These are phyloP conservation scores for Oryza meridionalis DNA, from an alignment of 176 grass and related monocot species.

Conservation along the genomic window DNA sequence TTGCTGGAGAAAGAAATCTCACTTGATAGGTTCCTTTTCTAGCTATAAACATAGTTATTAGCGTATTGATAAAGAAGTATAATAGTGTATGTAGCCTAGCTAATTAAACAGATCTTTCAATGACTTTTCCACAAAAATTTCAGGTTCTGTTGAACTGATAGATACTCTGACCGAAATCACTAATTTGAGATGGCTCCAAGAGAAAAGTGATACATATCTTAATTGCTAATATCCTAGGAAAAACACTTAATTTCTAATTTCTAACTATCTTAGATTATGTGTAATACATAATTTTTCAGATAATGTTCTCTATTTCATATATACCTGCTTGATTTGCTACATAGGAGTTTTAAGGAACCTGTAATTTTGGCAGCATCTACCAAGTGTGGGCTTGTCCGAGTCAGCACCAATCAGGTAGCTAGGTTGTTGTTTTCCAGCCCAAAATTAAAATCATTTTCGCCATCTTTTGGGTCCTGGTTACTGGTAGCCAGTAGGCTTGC, in stretches of 20 bases:
- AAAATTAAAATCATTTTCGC: constrained; percentile 2
- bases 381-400: constrained; percentile 21
- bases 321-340: too few relatives aligned
- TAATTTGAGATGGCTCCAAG: not conserved
- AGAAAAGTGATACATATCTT: not conserved
- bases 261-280: not conserved
- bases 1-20: constrained; percentile 15
- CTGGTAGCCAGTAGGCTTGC: constrained; percentile 8
- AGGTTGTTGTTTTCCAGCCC: constrained; percentile 36
- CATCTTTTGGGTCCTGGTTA: not conserved
- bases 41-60: not conserved
- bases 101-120: not conserved
- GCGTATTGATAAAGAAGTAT: not conserved
- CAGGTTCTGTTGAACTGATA: not conserved
- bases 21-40: not conserved
- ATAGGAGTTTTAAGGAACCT: not conserved
- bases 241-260: too few relatives aligned
- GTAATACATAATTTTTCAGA: not conserved
- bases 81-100: too few relatives aligned
- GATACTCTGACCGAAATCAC: not conserved
- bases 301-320: too few relatives aligned
- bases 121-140: not conserved
- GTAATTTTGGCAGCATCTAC: not conserved
- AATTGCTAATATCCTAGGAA: too few relatives aligned
- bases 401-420: constrained; percentile 50